A percentile compares a stretch with the other conserved stretches of the same genome.
Conservation (phyloP, 2,329 filamentous ascomycete species). For the Aspergillus vadensis region DNA sequence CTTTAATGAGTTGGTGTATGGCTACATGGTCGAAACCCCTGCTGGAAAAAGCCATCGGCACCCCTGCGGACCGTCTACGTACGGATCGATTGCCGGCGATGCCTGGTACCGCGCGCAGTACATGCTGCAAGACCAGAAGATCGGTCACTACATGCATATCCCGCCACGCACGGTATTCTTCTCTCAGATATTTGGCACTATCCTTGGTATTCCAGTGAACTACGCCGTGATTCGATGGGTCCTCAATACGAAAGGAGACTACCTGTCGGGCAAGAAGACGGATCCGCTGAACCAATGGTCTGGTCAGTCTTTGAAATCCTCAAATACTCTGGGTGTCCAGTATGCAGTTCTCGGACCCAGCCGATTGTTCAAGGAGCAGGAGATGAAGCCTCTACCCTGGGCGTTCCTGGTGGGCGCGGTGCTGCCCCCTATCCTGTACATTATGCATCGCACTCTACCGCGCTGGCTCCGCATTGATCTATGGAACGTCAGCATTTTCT, state of each 20-base stretch:
- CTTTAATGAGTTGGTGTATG: slow-evolving; percentile 63
- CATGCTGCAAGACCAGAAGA: slow-evolving; percentile 64
- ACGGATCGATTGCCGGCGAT: slow-evolving; percentile 62
- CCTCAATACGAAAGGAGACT: slow-evolving; percentile 58
- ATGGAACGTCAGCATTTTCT: slow-evolving; percentile 66
- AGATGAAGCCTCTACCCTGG: slow-evolving; percentile 35
- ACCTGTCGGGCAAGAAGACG: slow-evolving; percentile 51
- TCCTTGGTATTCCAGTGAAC: slow-evolving; percentile 62
- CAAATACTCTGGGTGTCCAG: slow-evolving; percentile 59
- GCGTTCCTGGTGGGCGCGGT: slow-evolving; percentile 37
- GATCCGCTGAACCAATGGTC: slow-evolving; percentile 66
- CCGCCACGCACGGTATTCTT: slow-evolving; percentile 63
- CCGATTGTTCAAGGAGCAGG: slow-evolving; percentile 30
- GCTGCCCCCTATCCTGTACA: slow-evolving; percentile 45
- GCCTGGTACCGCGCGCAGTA: slow-evolving; percentile 62
- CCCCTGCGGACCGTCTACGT: slow-evolving; percentile 60
- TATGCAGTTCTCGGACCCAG: slow-evolving; percentile 58
- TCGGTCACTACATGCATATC: slow-evolving; percentile 66
- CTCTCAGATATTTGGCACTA: slow-evolving; percentile 61
- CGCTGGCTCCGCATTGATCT: slow-evolving; percentile 55
- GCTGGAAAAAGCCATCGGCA: slow-evolving; percentile 55
- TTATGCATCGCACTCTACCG: slow-evolving; percentile 57
- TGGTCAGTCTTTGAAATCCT: slow-evolving; percentile 55
- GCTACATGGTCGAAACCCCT: slow-evolving; percentile 57
- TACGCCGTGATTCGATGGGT: slow-evolving; percentile 65